Evolutionary conservation across 1,284 basidiomycete species (phyloP).

Genomic region (Apiotrichum laibachii): DNA sequence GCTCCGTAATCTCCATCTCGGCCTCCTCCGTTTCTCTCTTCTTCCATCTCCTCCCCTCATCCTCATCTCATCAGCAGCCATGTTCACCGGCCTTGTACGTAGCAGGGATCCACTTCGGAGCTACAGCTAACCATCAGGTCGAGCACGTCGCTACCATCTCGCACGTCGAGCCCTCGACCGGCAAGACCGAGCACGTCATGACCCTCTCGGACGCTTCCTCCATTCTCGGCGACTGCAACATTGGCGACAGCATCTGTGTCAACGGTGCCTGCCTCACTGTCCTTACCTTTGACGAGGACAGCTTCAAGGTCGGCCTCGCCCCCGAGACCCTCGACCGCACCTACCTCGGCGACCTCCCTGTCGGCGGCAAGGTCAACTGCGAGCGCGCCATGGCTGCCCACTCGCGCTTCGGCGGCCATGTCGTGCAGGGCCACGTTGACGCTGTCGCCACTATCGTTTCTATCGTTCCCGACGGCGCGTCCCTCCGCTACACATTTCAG

Average conservation of each 20-base stretch:
- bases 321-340: conserved; percentile 92
- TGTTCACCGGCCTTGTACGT: conserved; percentile 51
- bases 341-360: conserved; percentile 77
- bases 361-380: conserved; percentile 82
- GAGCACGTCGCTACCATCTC: conserved; percentile 48
- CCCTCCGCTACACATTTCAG: conserved; percentile 75
- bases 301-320: conserved; percentile 91
- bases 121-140: conserved; percentile 33
- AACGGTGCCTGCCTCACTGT: conserved; percentile 86
- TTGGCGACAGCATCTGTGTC: conserved; percentile 92
- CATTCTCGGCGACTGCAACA: conserved; percentile 84
- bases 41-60: too few species aligned
- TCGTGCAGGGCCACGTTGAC: conserved; percentile 98
- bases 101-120: neutral
- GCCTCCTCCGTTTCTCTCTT: neutral
- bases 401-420: conserved; percentile 91
- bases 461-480: conserved; percentile 76
- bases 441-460: conserved; percentile 73
- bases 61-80: conserved; percentile 14
- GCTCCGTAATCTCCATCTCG: neutral
- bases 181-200: conserved; percentile 60
- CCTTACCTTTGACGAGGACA: conserved; percentile 68
- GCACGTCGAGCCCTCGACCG: conserved; percentile 38
- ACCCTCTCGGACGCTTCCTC: conserved; percentile 70
- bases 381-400: conserved; percentile 94